Evolutionary conservation across 2,329 filamentous ascomycete species (phyloP).

Genomic region (Zopfia rhizophila): DNA sequence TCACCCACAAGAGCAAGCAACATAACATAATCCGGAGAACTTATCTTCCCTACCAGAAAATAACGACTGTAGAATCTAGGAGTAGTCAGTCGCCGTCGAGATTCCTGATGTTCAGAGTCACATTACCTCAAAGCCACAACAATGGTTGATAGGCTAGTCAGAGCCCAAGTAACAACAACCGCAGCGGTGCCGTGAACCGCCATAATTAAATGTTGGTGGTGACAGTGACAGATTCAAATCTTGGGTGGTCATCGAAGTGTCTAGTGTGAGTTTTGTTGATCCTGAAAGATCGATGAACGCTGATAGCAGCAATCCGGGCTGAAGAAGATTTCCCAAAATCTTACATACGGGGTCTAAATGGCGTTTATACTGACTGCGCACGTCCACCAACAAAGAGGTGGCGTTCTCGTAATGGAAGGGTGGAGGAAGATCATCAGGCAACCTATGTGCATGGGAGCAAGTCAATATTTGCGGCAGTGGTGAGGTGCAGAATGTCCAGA

Average conservation of each 20-base stretch:
- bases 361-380: conserved; percentile 9
- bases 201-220: conserved; percentile 20
- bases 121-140: conserved; percentile 41
- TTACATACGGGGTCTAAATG: conserved; percentile 15
- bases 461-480: conserved; percentile 21
- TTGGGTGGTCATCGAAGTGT: conserved; percentile 14
- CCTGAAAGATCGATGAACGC: conserved; percentile 1
- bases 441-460: conserved; percentile 22
- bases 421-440: conserved; percentile 14
- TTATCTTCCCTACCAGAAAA: conserved; percentile 37
- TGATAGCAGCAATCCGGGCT: too few species aligned
- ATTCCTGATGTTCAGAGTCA: not conserved
- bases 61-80: conserved; percentile 43
- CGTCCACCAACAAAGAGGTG: too few species aligned
- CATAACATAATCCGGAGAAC: conserved; percentile 43
- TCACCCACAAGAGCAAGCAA: conserved; percentile 37
- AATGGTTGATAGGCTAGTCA: conserved; percentile 41
- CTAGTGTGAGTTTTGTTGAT: conserved; percentile 10
- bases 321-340: conserved; percentile 4
- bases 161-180: conserved; percentile 34
- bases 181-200: conserved; percentile 36
- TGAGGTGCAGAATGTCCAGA: conserved; percentile 6
- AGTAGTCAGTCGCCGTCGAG: conserved; percentile 12
- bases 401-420: too few species aligned
- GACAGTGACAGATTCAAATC: not conserved